Base-by-base conservation (phyloP, 345 rosid genomes). In the Raphanus sativus region DNA sequence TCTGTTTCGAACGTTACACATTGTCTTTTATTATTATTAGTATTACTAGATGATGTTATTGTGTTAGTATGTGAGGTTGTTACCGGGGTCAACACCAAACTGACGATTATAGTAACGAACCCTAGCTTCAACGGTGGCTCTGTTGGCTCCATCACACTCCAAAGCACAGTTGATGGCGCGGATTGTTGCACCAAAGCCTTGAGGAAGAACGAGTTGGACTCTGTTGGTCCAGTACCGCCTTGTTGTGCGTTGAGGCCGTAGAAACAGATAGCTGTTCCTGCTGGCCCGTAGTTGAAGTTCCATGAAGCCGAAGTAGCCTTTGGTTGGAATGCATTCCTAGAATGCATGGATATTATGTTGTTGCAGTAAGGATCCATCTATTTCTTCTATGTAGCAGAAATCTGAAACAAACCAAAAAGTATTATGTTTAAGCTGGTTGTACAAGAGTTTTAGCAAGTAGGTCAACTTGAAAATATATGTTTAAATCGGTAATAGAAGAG, bases 211-310 rank as follows among this genome's bases (percentile, higher is more conserved):
- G 0, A 91, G 78, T 1, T 82, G 90, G 11, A 88, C 92, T 34
- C 6, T 67, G 16, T 75, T 79, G 83, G 80, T 87, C 97, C 92
- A 91, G 69, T 71, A 91, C 97, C 94, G 92, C 85, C 82, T 83
- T 84, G 82, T 21, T 0, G 21, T 21, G 21, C 21, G 21, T 30
- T 30, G 36, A 32, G 36, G 2, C 89, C 89, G 0, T 89, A 87
- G 26, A 91, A 86, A 8, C 85, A 65, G 16, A 74, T 67, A 62
- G 84, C 84, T 0, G 73, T 17, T 3, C 97, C 93, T 0, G 93
- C 93, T 0, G 85, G 79, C 2, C 89, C 87, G 34, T 91, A 91
- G 87, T 89, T 91, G 81, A 3, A 75, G 45, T 91, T 91, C 88
- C 97, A 76, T 1, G 94, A 67, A 52, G 0, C 97, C 94, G 34